phyloP scores from a whole-genome alignment of 2,329 filamentous ascomycete species.

The Xylariomycetidae sp. region DNA sequence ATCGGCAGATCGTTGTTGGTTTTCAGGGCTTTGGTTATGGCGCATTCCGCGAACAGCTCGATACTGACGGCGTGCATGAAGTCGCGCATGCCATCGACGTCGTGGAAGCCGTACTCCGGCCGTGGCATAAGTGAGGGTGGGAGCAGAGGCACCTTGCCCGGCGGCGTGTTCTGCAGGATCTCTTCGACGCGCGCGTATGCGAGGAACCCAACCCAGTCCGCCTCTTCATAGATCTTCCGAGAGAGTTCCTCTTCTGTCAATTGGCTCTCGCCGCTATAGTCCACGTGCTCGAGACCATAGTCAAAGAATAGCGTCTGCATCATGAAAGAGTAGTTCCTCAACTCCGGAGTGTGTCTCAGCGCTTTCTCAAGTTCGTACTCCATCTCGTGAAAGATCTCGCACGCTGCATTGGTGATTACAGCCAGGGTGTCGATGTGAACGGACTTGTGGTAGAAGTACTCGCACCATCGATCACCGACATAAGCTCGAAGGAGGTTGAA shows the following conservation, averaged over 20 bases:
- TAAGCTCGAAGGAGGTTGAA: slow-evolving; percentile 26
- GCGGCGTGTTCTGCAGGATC: slow-evolving; percentile 11
- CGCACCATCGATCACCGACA: slow-evolving; percentile 25
- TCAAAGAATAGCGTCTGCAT: slow-evolving; percentile 21
- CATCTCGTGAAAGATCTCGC: slow-evolving; percentile 25
- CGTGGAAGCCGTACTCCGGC: slow-evolving; percentile 15
- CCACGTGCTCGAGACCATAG: slow-evolving; percentile 21
- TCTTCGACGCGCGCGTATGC: slow-evolving; percentile 13
- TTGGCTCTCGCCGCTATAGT: slow-evolving; percentile 17
- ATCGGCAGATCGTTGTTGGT: slow-evolving; percentile 10
- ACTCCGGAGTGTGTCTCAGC: slow-evolving; percentile 8
- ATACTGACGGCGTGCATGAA: slow-evolving; percentile 14
- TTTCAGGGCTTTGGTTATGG: slow-evolving; percentile 22
- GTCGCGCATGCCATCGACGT: slow-evolving; percentile 8
- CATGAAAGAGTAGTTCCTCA: slow-evolving; percentile 20
- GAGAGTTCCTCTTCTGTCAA: slow-evolving; percentile 13
- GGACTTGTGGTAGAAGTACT: slow-evolving; percentile 24
- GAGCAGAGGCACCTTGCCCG: slow-evolving; percentile 20
- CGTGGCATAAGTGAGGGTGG: slow-evolving; percentile 4
- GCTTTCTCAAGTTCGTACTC: slow-evolving; percentile 19
- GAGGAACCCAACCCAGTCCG: slow-evolving; percentile 22
- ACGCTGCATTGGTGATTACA: slow-evolving; percentile 27
- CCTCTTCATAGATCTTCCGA: slow-evolving; percentile 21
- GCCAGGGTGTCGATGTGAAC: slow-evolving; percentile 19
- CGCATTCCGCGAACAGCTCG: slow-evolving; percentile 19